These are phyloP conservation scores for Rhododendron simsii DNA, from an alignment of 148 eudicot genomes.

Conservation along the genomic window DNA sequence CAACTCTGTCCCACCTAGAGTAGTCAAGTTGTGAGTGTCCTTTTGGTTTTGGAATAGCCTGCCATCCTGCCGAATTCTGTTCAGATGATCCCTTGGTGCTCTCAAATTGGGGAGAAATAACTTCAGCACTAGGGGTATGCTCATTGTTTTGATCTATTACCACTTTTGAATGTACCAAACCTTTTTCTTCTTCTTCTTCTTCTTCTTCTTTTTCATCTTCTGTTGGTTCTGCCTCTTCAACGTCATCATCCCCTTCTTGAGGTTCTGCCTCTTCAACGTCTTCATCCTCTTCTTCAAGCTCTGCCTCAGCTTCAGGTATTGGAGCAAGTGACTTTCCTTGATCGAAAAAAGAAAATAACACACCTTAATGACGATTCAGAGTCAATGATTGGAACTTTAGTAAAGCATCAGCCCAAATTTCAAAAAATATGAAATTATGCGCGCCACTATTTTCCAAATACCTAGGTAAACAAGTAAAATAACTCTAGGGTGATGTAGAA, in stretches of 20 bases:
- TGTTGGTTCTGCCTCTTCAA: slow-evolving; percentile 7
- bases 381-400: not conserved
- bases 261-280: slow-evolving; percentile 27
- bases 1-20: slow-evolving; percentile 77
- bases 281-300: slow-evolving; percentile 30
- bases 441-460: not conserved
- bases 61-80: slow-evolving; percentile 50
- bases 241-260: not conserved
- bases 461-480: not conserved
- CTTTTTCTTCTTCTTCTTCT: slow-evolving; percentile 10
- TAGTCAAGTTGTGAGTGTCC: slow-evolving; percentile 87
- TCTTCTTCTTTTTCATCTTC: slow-evolving; percentile 15
- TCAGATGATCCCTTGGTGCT: slow-evolving; percentile 24
- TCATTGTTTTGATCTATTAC: slow-evolving; percentile 10
- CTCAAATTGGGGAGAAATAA: slow-evolving; percentile 15
- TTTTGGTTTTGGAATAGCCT: slow-evolving; percentile 70
- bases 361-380: slow-evolving; percentile 13
- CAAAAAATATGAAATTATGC: not conserved
- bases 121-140: slow-evolving; percentile 8
- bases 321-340: slow-evolving; percentile 91
- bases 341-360: slow-evolving; percentile 22
- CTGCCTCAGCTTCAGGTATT: slow-evolving; percentile 63
- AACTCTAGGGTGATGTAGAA: not conserved
- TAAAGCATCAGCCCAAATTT: not conserved
- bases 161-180: slow-evolving; percentile 2